Percentiles rank a stretch among this genome's conserved stretches.
phyloP scores from a whole-genome alignment of 148 eudicot genomes.

The Silene latifolia region DNA sequence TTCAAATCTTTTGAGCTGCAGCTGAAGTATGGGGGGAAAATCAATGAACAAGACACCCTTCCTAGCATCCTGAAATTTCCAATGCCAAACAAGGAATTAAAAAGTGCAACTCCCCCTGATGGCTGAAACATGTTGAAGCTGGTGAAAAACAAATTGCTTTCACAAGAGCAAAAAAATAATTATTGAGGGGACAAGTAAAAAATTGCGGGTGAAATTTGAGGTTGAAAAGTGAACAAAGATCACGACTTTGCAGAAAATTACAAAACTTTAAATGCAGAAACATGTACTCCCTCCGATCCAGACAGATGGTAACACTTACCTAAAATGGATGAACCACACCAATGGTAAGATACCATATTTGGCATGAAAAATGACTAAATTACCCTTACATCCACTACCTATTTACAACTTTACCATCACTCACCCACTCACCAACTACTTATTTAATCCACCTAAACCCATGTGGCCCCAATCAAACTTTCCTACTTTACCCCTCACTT shows the following conservation, averaged over 20 bases:
- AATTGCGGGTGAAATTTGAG: background rate
- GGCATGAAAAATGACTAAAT: too few species aligned
- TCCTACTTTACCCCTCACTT: too few species aligned
- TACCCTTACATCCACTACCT: too few species aligned
- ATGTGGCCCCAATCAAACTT: too few species aligned
- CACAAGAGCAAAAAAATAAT: background rate
- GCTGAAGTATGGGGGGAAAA: slow-evolving; percentile 82
- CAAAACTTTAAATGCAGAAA: background rate
- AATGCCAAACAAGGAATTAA: background rate
- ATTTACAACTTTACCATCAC: too few species aligned
- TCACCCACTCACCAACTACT: too few species aligned
- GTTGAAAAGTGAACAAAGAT: background rate
- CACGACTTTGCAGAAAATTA: background rate
- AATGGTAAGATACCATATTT: too few species aligned
- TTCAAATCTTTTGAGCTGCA: slow-evolving; percentile 80
- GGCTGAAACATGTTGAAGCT: background rate
- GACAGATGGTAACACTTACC: too few species aligned
- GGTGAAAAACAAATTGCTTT: background rate
- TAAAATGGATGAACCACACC: too few species aligned
- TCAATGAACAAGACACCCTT: slow-evolving; percentile 82
- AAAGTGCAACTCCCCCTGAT: background rate
- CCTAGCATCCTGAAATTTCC: slow-evolving; percentile 71
- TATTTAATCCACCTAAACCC: too few species aligned
- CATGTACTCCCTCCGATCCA: too few species aligned
- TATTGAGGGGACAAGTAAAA: background rate